phyloP scores from a whole-genome alignment of 1,139 yeast genomes.

The Kodamaea ohmeri region DNA sequence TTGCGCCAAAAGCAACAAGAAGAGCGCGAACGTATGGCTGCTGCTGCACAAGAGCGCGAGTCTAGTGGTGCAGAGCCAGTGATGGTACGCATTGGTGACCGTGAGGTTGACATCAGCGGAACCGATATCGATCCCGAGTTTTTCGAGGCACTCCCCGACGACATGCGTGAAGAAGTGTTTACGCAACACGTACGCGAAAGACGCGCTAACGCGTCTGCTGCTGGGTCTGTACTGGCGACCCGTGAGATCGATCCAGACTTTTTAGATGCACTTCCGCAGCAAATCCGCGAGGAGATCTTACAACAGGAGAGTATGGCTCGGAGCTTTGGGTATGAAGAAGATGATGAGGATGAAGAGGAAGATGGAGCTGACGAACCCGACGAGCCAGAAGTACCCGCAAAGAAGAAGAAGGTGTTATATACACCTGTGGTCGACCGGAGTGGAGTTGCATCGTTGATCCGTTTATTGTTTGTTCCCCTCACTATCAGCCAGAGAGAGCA shows the following conservation, averaged over 20 bases:
- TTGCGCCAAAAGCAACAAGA: slow-evolving; percentile 30
- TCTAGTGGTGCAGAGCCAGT: slow-evolving; percentile 47
- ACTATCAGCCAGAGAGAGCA: slow-evolving; percentile 62
- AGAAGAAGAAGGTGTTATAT: slow-evolving; percentile 41
- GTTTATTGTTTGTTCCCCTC: slow-evolving; percentile 74
- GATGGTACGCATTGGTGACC: slow-evolving; percentile 71
- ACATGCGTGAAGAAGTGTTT: slow-evolving; percentile 89
- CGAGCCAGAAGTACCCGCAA: slow-evolving; percentile 3
- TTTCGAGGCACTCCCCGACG: slow-evolving; percentile 86
- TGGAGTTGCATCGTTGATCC: slow-evolving; percentile 72
- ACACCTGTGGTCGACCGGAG: slow-evolving; percentile 71
- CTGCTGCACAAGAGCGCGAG: slow-evolving; percentile 37
- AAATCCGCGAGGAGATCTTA: slow-evolving; percentile 67
- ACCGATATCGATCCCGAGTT: slow-evolving; percentile 93
- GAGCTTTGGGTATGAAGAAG: slow-evolving; percentile 31
- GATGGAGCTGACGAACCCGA: slow-evolving; percentile 25
- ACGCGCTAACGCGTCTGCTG: slow-evolving; percentile 51
- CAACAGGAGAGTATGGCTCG: slow-evolving; percentile 62
- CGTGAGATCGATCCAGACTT: slow-evolving; percentile 82
- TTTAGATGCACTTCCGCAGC: slow-evolving; percentile 76
- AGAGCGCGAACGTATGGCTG: slow-evolving; percentile 31
- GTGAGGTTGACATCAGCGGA: slow-evolving; percentile 81
- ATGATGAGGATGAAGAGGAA: slow-evolving; percentile 24
- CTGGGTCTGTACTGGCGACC: slow-evolving; percentile 27
- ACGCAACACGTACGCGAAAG: slow-evolving; percentile 79